Evolutionary conservation across 495 filamentous ascomycete species (phyloP), one percentile per base, ranked within the genome.

Genomic region (Neurospora sp.): DNA sequence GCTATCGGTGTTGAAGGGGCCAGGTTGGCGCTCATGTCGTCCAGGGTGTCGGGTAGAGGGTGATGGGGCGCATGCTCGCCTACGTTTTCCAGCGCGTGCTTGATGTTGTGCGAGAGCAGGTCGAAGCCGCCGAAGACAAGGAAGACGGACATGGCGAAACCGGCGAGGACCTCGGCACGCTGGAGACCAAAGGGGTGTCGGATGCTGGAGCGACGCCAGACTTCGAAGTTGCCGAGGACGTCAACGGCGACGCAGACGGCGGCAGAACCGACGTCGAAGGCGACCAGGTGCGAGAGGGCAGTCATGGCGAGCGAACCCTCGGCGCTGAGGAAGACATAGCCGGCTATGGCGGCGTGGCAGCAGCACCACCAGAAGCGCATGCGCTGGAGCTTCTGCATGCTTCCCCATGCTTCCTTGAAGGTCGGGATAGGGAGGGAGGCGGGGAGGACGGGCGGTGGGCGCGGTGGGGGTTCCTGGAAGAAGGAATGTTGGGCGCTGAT

Each of bases 121-220:
- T 99, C 96, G 77, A 99, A 89, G 27, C 95, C 94, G 89, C 97
- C 97, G 81, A 99, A 99, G 39, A 97, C 87, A 10, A 99, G 89
- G 66, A 97, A 91, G 18, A 99, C 90, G 72, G 93, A 94, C 91
- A 98, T 94, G 40, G 94, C 96, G 73, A 99, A 98, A n/a, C 96
- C 96, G 66, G 94, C 94, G 3, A 99, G 86, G 1, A 99, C 94
- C 78, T 99, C 96, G 62, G 93, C 92, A 54, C 96, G 89, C 80
- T 97, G 93, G 10, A 98, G 86, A 20, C 88, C 96, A 79, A 99
- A 99, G 6, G 96, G 96, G 82, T 98, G 94, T 4, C 93, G 90
- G 73, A 99, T 92, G 74, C 90, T 94, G 71, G 92, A 94, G 48
- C 96, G 89, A 73, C 93, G 94, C 96, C 96, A 98, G 4, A 98